A percentile compares a stretch with the other conserved stretches of the same genome.
Evolutionary conservation across 2,329 filamentous ascomycete genomes (phyloP).

Genomic region (Trematosphaeria pertusa): DNA sequence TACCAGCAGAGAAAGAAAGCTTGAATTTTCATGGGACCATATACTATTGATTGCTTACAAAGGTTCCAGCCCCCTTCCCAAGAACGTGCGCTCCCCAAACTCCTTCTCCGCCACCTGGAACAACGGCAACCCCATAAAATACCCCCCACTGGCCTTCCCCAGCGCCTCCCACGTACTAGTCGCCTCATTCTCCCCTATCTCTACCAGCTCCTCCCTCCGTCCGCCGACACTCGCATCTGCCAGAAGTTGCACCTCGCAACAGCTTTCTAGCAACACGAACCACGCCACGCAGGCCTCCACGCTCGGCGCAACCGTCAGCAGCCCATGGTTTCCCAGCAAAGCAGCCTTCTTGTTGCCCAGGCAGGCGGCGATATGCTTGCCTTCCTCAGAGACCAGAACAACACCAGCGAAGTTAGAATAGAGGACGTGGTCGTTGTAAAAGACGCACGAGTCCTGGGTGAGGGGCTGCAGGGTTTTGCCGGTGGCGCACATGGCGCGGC

Average conservation of each 20-base stretch:
- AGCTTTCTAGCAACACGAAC: conserved; percentile 52
- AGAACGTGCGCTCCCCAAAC: conserved; percentile 16
- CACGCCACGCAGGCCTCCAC: conserved; percentile 53
- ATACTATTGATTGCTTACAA: too few relatives aligned
- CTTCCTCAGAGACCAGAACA: conserved; percentile 55
- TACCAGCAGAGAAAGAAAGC: not conserved
- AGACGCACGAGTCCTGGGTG: conserved; percentile 53
- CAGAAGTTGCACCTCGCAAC: conserved; percentile 49
- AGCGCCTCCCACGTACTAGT: conserved; percentile 16
- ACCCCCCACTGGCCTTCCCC: conserved; percentile 11
- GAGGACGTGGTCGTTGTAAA: conserved; percentile 43
- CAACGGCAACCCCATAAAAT: conserved; percentile 18
- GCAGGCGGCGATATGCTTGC: conserved; percentile 50
- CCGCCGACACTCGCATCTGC: conserved; percentile 17
- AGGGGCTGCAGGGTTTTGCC: conserved; percentile 53
- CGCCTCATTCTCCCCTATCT: conserved; percentile 19
- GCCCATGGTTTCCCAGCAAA: conserved; percentile 54
- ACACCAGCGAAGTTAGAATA: conserved; percentile 57
- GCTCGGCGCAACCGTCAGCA: conserved; percentile 52
- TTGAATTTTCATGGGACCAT: not conserved
- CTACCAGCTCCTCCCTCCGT: not conserved
- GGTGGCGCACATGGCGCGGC: conserved; percentile 52
- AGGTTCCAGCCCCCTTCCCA: conserved; percentile 16
- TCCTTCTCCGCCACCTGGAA: conserved; percentile 20
- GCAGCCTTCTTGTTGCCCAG: conserved; percentile 51